Evolutionary conservation across 257 asterid genomes (phyloP).

Genomic region (Solanum medicagineum): DNA sequence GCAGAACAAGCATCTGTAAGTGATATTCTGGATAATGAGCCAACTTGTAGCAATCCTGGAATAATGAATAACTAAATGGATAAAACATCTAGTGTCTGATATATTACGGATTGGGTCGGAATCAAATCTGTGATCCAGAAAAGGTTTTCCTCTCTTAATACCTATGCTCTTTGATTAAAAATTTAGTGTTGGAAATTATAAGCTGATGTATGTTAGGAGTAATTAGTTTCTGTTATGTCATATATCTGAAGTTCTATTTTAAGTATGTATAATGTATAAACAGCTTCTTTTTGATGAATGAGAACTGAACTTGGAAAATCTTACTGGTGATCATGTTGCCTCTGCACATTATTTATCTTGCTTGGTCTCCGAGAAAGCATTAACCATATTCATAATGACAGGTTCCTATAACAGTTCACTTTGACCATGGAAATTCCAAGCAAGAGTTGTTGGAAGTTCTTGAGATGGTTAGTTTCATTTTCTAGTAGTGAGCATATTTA

Average conservation of each 20-base stretch:
- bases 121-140: not conserved
- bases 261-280: not conserved
- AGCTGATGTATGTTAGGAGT: not conserved
- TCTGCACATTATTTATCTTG: not conserved
- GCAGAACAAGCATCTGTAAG: slow-evolving; percentile 89
- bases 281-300: not conserved
- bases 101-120: not conserved
- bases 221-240: not conserved
- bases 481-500: not conserved
- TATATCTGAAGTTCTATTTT: not conserved
- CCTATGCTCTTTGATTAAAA: not conserved
- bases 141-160: not conserved
- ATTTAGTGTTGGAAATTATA: not conserved
- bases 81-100: not conserved
- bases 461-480: slow-evolving; percentile 49
- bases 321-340: not conserved
- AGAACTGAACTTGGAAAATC: not conserved
- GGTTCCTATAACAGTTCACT: slow-evolving; percentile 96
- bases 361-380: not conserved
- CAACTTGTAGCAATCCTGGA: not conserved
- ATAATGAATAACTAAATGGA: not conserved
- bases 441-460: slow-evolving; percentile 71
- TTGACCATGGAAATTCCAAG: slow-evolving; percentile 91
- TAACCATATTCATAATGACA: slow-evolving; percentile 15
- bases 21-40: slow-evolving; percentile 1